Evolutionary conservation across 1,139 yeast genomes (phyloP), one percentile per base, ranked within the genome.

Genomic region (Meyerozyma sp.): DNA sequence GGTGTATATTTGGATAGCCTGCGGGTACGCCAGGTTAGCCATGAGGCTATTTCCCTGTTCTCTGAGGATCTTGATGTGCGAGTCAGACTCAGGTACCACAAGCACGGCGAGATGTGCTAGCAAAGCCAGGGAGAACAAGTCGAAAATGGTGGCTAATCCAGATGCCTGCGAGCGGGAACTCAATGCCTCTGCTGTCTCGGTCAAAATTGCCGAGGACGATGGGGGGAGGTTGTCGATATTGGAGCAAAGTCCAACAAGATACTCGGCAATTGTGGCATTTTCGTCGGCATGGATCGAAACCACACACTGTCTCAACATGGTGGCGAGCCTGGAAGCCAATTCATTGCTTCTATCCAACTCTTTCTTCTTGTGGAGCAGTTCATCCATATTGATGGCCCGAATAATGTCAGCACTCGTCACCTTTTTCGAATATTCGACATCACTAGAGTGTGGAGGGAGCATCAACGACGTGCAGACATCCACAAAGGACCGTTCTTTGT

Each of bases 31-130:
- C 47, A 53, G 57, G 44, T 59, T 63, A 8, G 62, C 46, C 75
- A 71, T 68, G 21, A 70, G 56, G 49, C 70, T 71, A 52, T 72
- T 72, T 8, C 74, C 77, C 46, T 61, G 66, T 50, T 72, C 77
- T 43, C 77, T 56, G 16, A 69, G 56, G 41, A 52, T 51, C 29
- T 46, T 41, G 3, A 66, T 37, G 32, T 16, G 32, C 8, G 10
- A 7, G 39, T 23, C 39, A 10, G 16, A 23, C 4, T 21, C 21
- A 8, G 39, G 29, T 4, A 18, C 23, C 11, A 18, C 29, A 11
- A 34, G n/a, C 26, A 25, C 37, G 3, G 34, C 34, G 20, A 30
- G 20, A 9, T 13, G 34, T 13, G 20, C 34, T 11, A 13, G 1
- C 16, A 30, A 13, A 7, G 34, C 20, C 34, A 30, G 34, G 10